phyloP scores from a whole-genome alignment of 164 flowering plant species.

The Echeveria elegans region DNA sequence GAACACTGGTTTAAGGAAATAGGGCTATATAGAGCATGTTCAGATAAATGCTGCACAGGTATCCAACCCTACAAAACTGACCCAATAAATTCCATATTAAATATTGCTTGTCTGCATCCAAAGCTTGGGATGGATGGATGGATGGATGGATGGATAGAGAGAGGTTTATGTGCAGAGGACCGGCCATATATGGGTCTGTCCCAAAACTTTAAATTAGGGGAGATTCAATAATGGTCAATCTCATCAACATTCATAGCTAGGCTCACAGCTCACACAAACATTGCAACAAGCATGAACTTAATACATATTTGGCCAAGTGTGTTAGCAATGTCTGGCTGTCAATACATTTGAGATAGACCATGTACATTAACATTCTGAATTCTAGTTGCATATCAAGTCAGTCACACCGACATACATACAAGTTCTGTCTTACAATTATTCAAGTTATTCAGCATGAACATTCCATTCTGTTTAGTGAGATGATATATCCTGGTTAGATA shows the following conservation, averaged over 20 bases:
- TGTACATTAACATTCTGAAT: background rate
- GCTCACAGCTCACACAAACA: constrained; percentile 5
- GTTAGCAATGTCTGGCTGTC: constrained; percentile 5
- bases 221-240: background rate
- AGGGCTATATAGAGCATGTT: constrained; percentile 5
- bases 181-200: constrained; percentile 5
- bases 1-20: constrained; percentile 3
- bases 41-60: background rate
- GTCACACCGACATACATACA: background rate
- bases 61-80: background rate
- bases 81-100: background rate
- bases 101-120: background rate
- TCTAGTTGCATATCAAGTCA: constrained; percentile 7
- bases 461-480: background rate
- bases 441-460: background rate
- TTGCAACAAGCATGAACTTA: background rate
- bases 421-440: background rate
- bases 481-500: background rate
- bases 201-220: constrained; percentile 4
- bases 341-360: background rate
- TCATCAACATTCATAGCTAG: constrained; percentile 2
- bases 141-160: background rate
- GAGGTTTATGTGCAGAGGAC: constrained; percentile 1
- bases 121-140: background rate
- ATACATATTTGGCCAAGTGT: background rate